Evolutionary conservation across 768 basidiomycete genomes (phyloP).

Genomic region (Suillus clintonianus): DNA sequence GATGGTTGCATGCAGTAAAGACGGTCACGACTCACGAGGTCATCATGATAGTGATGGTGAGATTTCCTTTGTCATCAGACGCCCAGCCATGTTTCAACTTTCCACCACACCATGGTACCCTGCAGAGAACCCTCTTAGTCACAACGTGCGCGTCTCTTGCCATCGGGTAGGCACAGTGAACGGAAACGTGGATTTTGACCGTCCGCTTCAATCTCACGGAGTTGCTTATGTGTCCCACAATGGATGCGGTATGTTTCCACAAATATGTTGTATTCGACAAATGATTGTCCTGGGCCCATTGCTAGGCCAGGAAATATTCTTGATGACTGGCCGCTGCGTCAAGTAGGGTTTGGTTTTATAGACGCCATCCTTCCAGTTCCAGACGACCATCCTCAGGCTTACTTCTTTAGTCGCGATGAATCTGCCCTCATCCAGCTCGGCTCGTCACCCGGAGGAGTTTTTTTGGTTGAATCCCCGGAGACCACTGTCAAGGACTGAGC

Average conservation of each 20-base stretch:
- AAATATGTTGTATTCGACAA: background rate
- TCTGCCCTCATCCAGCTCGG: background rate
- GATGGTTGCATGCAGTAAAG: no score
- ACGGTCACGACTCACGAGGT: background rate
- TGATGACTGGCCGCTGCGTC: background rate
- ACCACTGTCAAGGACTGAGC: background rate
- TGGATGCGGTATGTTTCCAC: background rate
- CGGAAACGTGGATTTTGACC: background rate
- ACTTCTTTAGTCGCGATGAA: background rate
- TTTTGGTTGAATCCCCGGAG: background rate
- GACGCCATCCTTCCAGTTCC: background rate
- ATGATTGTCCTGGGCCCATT: background rate
- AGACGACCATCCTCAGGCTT: background rate
- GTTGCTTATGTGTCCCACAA: no score
- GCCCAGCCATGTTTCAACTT: no score
- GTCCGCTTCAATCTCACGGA: background rate
- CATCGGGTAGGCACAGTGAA: no score
- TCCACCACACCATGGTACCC: no score
- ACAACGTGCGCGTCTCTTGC: no score
- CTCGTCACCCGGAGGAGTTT: background rate
- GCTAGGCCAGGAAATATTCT: background rate
- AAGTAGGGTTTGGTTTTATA: background rate
- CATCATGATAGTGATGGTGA: no score
- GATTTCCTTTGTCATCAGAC: background rate
- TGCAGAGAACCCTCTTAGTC: no score